Evolutionary conservation across 352 stramenopile species (phyloP).

Genomic region (Thalassiosira sp.): DNA sequence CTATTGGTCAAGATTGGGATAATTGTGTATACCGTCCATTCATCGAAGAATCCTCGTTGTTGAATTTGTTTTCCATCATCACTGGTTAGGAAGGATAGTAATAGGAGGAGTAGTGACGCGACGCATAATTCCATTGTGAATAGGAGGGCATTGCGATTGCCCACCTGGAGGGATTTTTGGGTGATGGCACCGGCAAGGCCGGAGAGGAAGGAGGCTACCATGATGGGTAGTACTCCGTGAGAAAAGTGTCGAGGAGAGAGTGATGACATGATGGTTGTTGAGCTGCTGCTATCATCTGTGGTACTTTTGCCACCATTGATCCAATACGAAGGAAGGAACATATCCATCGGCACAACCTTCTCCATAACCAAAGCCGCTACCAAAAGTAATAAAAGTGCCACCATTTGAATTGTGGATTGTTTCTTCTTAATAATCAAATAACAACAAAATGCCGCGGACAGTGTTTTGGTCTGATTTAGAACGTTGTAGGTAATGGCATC

Average conservation of each 20-base stretch:
- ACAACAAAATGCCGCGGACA: constrained; percentile 75
- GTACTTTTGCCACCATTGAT: constrained; percentile 8
- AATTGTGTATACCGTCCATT: constrained; percentile 65
- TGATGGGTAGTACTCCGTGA: constrained; percentile 75
- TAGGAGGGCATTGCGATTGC: constrained; percentile 49
- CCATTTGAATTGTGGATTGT: constrained; percentile 71
- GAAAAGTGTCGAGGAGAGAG: constrained; percentile 54
- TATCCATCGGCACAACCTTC: constrained; percentile 56
- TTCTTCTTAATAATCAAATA: constrained; percentile 74
- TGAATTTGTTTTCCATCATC: constrained; percentile 60
- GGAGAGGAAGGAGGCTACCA: constrained; percentile 75
- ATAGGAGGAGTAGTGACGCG: constrained; percentile 61
- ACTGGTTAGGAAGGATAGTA: constrained; percentile 53
- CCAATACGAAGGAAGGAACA: constrained; percentile 25
- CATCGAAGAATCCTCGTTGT: constrained; percentile 70
- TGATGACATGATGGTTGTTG: constrained; percentile 11
- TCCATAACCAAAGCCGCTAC: constrained; percentile 77
- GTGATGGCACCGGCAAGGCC: constrained; percentile 77
- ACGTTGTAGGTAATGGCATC: constrained; percentile 81
- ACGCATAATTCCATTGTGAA: constrained; percentile 79
- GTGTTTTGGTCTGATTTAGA: constrained; percentile 83
- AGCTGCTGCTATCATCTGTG: not conserved
- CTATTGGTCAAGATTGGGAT: constrained; percentile 78
- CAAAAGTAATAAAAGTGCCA: constrained; percentile 70
- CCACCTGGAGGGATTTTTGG: constrained; percentile 75